Conservation (phyloP, 306 rosid genomes). For the Dalbergia cultrata region DNA sequence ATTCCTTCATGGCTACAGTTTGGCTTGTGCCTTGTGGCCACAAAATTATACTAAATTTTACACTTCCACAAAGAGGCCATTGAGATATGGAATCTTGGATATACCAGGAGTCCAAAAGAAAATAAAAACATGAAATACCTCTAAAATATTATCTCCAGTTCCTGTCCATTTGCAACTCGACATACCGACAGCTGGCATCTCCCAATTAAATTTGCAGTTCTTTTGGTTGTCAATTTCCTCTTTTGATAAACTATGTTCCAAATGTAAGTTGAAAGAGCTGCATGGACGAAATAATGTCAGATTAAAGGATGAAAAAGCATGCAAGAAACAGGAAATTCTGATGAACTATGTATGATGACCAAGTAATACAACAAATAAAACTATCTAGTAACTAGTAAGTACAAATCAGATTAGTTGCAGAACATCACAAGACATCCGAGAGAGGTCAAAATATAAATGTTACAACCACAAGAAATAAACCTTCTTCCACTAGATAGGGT, state of each 20-base stretch:
- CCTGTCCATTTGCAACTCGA: slow-evolving; percentile 88
- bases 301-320: slow-evolving; percentile 35
- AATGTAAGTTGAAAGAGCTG: slow-evolving; percentile 75
- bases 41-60: slow-evolving; percentile 15
- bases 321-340: not conserved
- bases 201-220: slow-evolving; percentile 75
- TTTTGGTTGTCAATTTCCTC: slow-evolving; percentile 65
- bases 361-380: slow-evolving; percentile 15
- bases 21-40: slow-evolving; percentile 4
- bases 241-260: slow-evolving; percentile 70
- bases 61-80: slow-evolving; percentile 32
- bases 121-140: slow-evolving; percentile 60
- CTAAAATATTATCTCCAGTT: slow-evolving; percentile 72
- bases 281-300: slow-evolving; percentile 31
- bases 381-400: slow-evolving; percentile 4
- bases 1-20: slow-evolving; percentile 20
- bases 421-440: slow-evolving; percentile 10
- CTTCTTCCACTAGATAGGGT: not conserved
- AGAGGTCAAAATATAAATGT: slow-evolving; percentile 12
- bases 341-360: slow-evolving; percentile 16
- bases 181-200: slow-evolving; percentile 75
- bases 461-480: not conserved
- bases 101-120: slow-evolving; percentile 2
- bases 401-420: not conserved
- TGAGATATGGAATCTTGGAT: slow-evolving; percentile 15